A percentile compares a stretch with the other conserved stretches of the same genome.
Conservation (phyloP, 495 filamentous ascomycete genomes). For the Opeltia flavorubescens region DNA sequence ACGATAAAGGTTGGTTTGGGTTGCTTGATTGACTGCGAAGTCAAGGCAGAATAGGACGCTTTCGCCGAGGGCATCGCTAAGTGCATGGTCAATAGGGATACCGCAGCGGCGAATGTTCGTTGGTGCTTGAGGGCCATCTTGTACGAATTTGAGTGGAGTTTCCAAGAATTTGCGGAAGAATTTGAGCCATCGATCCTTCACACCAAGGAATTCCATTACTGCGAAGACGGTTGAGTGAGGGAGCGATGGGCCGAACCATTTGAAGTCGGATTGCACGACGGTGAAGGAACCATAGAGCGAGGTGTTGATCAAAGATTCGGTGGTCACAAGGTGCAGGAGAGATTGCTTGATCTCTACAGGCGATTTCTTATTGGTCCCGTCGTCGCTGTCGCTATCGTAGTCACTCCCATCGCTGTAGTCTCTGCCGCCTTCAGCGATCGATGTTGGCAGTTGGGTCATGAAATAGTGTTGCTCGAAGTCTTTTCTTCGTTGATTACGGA, state of each 20-base stretch:
- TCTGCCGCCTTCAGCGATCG: conserved; percentile 8
- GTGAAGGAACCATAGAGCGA: conserved; percentile 36
- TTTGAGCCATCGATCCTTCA: conserved; percentile 34
- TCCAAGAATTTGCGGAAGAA: conserved; percentile 43
- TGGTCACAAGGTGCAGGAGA: conserved; percentile 39
- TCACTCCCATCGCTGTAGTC: conserved; percentile 12
- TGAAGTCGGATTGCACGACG: conserved; percentile 39
- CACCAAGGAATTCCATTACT: conserved; percentile 37
- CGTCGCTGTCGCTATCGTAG: conserved; percentile 15
- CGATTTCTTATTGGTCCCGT: conserved; percentile 12
- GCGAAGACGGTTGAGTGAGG: conserved; percentile 40
- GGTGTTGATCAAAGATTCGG: conserved; percentile 38
- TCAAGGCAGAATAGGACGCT: conserved; percentile 44
- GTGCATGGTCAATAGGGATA: conserved; percentile 36
- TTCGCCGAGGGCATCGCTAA: conserved; percentile 40
- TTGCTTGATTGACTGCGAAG: conserved; percentile 38
- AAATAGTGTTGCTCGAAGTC: conserved; percentile 27
- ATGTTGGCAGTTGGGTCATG: conserved; percentile 26
- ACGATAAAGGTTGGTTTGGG: conserved; percentile 39
- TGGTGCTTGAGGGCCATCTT: conserved; percentile 26
- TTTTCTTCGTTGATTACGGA: conserved; percentile 14
- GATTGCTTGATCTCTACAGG: conserved; percentile 36
- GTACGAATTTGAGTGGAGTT: conserved; percentile 38
- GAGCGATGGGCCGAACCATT: conserved; percentile 38
- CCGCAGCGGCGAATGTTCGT: conserved; percentile 33